Percentiles rank a stretch among this genome's conserved stretches.
Conservation (phyloP, 495 filamentous ascomycete genomes). For the Xylaria longipes region DNA sequence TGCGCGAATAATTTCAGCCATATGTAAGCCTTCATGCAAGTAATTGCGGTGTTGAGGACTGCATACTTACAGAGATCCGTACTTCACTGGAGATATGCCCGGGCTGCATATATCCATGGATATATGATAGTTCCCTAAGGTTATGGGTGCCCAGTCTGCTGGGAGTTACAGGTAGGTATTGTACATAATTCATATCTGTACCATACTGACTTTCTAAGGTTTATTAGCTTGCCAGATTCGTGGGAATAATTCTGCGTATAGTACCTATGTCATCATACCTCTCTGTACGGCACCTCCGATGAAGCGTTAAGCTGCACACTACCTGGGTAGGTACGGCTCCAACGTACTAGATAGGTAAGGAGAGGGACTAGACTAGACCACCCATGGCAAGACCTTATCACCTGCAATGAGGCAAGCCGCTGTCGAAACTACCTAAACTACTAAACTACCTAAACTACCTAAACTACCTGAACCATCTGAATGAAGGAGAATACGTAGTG, state of each 20-base stretch:
- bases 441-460: neutral
- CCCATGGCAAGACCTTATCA: neutral
- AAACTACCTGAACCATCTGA: neutral
- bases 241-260: neutral
- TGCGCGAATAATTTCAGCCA: no score
- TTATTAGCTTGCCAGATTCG: no score
- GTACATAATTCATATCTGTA: neutral
- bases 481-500: neutral
- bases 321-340: no score
- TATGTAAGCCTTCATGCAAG: no score
- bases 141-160: no score
- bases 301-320: conserved; percentile 2
- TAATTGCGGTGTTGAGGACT: neutral
- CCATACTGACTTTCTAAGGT: no score
- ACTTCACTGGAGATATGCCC: neutral
- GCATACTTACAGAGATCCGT: no score
- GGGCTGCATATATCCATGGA: no score
- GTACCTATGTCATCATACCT: neutral
- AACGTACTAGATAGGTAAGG: conserved; percentile 1
- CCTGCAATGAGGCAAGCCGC: conserved; percentile 2
- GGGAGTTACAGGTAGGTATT: neutral
- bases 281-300: neutral
- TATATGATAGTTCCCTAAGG: no score
- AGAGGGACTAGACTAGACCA: neutral
- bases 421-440: neutral